Conservation (phyloP, 2,329 filamentous ascomycete species). For the Scleromitrula shiraiana region DNA sequence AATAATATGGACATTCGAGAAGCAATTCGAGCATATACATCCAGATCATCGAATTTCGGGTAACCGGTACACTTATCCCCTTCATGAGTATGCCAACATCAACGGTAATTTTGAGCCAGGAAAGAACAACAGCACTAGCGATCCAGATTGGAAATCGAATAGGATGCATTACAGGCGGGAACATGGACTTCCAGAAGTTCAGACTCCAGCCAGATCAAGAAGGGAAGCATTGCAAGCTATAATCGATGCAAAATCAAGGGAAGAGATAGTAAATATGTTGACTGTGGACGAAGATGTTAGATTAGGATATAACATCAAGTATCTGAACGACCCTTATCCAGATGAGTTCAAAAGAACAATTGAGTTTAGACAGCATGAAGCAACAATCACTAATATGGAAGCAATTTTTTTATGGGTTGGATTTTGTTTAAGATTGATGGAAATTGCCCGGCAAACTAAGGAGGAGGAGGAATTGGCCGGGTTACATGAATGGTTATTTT, state of each 20-base stretch:
- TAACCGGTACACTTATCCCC: not conserved
- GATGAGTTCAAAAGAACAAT: slow-evolving; percentile 13
- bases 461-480: not conserved
- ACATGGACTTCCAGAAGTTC: not conserved
- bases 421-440: slow-evolving; percentile 12
- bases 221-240: not conserved
- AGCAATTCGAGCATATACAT: slow-evolving; percentile 24
- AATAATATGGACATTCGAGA: slow-evolving; percentile 25
- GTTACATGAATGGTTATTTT: not conserved
- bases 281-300: not conserved
- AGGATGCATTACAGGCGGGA: not conserved
- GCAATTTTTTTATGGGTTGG: slow-evolving; percentile 16
- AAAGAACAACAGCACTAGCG: not conserved
- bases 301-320: not conserved
- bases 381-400: slow-evolving; percentile 11
- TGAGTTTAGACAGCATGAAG: slow-evolving; percentile 23
- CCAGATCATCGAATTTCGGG: slow-evolving; percentile 4
- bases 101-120: not conserved
- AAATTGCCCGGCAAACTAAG: slow-evolving; percentile 8
- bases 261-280: slow-evolving; percentile 1
- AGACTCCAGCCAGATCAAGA: not conserved
- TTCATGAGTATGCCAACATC: not conserved
- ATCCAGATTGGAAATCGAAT: not conserved
- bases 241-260: not conserved
- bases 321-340: not conserved